These are phyloP conservation scores for Cladosporium sp. DNA, from an alignment of 2,329 filamentous ascomycete genomes.

Conservation along the genomic window DNA sequence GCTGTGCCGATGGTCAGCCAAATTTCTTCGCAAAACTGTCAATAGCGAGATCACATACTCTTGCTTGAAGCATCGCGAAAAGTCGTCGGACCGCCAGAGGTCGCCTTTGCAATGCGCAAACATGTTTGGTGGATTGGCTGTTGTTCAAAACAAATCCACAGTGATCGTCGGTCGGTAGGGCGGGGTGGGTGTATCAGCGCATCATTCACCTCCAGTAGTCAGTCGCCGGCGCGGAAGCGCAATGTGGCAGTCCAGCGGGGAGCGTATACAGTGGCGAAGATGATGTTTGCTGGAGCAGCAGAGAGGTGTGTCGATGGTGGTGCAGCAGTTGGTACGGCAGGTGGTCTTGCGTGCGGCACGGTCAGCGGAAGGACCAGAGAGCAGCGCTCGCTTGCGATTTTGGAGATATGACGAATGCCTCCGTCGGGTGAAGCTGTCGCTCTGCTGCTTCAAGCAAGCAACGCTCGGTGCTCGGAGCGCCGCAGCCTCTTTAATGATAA, in stretches of 20 bases:
- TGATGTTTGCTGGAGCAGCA: background rate
- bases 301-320: background rate
- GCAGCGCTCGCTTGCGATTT: no score
- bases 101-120: slow-evolving; percentile 55
- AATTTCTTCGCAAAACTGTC: slow-evolving; percentile 16
- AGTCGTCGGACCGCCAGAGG: slow-evolving; percentile 59
- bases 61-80: slow-evolving; percentile 58
- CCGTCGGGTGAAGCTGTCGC: no score
- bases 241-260: background rate
- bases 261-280: background rate
- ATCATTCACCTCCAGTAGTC: background rate
- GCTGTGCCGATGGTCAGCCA: slow-evolving; percentile 42
- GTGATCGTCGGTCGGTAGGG: slow-evolving; percentile 4
- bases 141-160: background rate
- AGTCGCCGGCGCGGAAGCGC: background rate
- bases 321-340: background rate
- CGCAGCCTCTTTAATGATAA: no score
- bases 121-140: slow-evolving; percentile 24
- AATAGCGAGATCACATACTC: slow-evolving; percentile 52
- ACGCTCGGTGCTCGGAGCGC: no score
- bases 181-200: slow-evolving; percentile 1
- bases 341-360: background rate
- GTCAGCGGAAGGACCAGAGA: background rate
- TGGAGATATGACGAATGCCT: background rate
- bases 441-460: no score